Base-by-base conservation (phyloP, 1,284 basidiomycete genomes). In the Inonotus obliquus region DNA sequence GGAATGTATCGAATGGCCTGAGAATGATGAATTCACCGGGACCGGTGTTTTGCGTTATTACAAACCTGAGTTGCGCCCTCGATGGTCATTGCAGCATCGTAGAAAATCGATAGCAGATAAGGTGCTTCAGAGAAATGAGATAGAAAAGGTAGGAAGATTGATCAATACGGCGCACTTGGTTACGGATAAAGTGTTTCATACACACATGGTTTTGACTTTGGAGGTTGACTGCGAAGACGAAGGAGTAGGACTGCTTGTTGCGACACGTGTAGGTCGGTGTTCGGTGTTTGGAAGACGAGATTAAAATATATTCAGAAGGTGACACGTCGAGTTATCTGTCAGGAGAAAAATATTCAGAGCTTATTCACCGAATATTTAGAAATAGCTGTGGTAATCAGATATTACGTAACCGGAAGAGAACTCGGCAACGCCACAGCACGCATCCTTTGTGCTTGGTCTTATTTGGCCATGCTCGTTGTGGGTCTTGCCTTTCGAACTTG, bases 121-220 rank as follows among this genome's bases (percentile, higher is more conserved):
- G 2, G 39, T 25, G 25, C 32, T 29, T 6, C 6, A 29, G 32
- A 47, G 32, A 29, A 27, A 57, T n/a, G n/a, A n/a, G n/a, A n/a
- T n/a, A n/a, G n/a, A 17, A 57, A 10, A 7, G 39, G 29, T 17
- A 39, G 49, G 39, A 38, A 44, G 55, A 32, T 27, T n/a, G 11
- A 11, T 57, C 11, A 6, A 9, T 14, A 39, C 23, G 35, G 38
- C 9, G 37, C 14, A 37, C 41, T n/a, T 59, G 37, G 32, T 37
- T 48, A 45, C 45, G 44, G 48, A 13, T 17, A 25, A 19, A n/a
- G 52, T 45, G 59, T 54, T 54, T 60, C 59, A 60, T 38, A 47
- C 39, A 44, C 14, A 54, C 59, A 44, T 37, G 25, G 32, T 52
- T 49, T 52, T 58, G 56, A 49, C 29, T 58, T 49, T 32, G n/a